Percentiles rank a stretch among this genome's conserved stretches.
Conservation (phyloP, 768 basidiomycete genomes). For the Auricularia cornea region DNA sequence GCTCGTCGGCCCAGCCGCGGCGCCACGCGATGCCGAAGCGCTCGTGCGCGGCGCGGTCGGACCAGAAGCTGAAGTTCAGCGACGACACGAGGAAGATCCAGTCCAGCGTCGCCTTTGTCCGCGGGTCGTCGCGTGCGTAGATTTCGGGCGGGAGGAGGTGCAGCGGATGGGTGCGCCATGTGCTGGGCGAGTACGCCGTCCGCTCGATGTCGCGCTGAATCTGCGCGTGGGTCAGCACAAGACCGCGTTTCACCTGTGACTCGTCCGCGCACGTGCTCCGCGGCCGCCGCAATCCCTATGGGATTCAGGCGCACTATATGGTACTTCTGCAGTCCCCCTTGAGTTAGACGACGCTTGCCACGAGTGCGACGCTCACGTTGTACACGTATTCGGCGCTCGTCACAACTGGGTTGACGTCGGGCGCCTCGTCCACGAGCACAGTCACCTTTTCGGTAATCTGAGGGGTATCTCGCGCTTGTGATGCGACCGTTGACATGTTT, state of each 20-base stretch:
- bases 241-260: background rate
- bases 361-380: constrained; percentile 31
- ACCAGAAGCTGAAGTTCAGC: constrained; percentile 90
- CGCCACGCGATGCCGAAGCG: constrained; percentile 78
- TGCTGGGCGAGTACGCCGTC: constrained; percentile 68
- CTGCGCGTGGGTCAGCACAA: constrained; percentile 28
- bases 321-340: constrained; percentile 37
- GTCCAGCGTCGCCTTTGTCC: constrained; percentile 53
- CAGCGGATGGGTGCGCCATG: constrained; percentile 71
- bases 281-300: constrained; percentile 53
- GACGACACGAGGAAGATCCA: constrained; percentile 88
- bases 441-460: constrained; percentile 6
- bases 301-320: constrained; percentile 52
- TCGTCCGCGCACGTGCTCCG: constrained; percentile 44
- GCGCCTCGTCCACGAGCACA: background rate
- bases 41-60: constrained; percentile 35
- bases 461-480: no score
- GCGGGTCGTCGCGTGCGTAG: constrained; percentile 42
- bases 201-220: constrained; percentile 48
- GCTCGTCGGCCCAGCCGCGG: constrained; percentile 49
- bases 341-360: constrained; percentile 1
- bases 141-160: constrained; percentile 68
- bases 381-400: constrained; percentile 49
- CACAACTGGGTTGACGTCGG: constrained; percentile 47
- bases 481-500: background rate